Conservation (phyloP, 192 early-diverging fungal genomes). For the Podila horticola region DNA sequence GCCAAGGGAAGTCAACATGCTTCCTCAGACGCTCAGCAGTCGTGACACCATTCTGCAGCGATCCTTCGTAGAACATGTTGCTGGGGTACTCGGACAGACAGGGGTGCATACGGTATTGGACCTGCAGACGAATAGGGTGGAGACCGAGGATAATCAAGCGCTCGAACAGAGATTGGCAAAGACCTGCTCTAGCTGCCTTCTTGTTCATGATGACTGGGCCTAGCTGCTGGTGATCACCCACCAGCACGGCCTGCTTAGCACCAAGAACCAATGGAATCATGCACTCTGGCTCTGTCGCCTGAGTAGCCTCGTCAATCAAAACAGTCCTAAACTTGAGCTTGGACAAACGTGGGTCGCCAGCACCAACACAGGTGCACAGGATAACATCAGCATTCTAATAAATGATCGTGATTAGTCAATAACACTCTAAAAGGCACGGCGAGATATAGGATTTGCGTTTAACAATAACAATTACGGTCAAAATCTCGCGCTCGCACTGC, state of each 20-base stretch:
- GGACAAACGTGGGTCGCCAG: constrained; percentile 92
- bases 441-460: background rate
- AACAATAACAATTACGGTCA: constrained; percentile 61
- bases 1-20: constrained; percentile 97
- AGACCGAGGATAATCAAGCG: constrained; percentile 91
- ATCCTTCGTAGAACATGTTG: constrained; percentile 99
- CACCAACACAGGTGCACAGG: constrained; percentile 96
- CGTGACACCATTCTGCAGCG: constrained; percentile 97
- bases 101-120: constrained; percentile 99
- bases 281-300: constrained; percentile 96
- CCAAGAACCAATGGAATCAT: constrained; percentile 98
- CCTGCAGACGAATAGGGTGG: constrained; percentile 94
- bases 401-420: background rate
- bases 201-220: constrained; percentile 99
- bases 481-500: constrained; percentile 91
- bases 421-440: too few relatives aligned
- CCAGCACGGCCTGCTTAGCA: constrained; percentile 94
- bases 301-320: constrained; percentile 97
- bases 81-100: constrained; percentile 98
- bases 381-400: constrained; percentile 92
- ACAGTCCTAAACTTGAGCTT: constrained; percentile 94
- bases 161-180: constrained; percentile 97
- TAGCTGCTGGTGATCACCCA: constrained; percentile 99
- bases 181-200: constrained; percentile 92
- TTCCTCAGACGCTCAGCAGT: constrained; percentile 88